Percentiles rank a stretch among this genome's conserved stretches.
These are phyloP conservation scores for Globisporangium apiculatum DNA, from an alignment of 352 stramenopile species.

Conservation along the genomic window DNA sequence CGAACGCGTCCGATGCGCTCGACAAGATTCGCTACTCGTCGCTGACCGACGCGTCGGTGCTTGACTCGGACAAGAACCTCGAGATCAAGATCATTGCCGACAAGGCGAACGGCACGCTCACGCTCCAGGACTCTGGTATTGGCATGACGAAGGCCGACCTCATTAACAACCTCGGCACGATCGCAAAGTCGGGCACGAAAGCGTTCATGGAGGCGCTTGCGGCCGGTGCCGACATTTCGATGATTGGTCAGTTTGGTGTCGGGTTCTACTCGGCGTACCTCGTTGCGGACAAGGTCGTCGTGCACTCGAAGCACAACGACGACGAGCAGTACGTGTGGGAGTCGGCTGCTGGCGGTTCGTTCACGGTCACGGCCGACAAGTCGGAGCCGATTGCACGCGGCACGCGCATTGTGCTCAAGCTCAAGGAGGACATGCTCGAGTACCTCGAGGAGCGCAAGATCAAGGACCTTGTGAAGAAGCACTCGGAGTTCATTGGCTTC, in stretches of 20 bases:
- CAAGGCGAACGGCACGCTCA: constrained; percentile 99
- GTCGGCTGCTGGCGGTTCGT: constrained; percentile 96
- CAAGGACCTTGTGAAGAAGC: constrained; percentile 99
- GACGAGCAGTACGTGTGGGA: constrained; percentile 97
- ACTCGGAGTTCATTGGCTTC: constrained; percentile 99
- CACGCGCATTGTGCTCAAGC: constrained; percentile 95
- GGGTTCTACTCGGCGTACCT: constrained; percentile 99
- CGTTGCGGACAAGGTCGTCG: constrained; percentile 97
- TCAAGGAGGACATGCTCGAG: constrained; percentile 99
- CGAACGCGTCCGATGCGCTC: constrained; percentile 94
- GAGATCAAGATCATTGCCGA: constrained; percentile 99
- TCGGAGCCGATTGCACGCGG: constrained; percentile 85
- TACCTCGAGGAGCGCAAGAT: constrained; percentile 98
- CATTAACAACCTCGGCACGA: constrained; percentile 99
- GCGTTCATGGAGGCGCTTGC: constrained; percentile 99
- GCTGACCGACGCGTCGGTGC: constrained; percentile 93
- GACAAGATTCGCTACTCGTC: constrained; percentile 98
- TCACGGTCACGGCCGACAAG: constrained; percentile 92
- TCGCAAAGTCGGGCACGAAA: constrained; percentile 99
- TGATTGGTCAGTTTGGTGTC: constrained; percentile 99
- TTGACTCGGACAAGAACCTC: constrained; percentile 96
- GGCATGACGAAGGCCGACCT: constrained; percentile 99
- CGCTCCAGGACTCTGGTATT: constrained; percentile 98
- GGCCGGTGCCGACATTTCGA: constrained; percentile 97
- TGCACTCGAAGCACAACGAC: constrained; percentile 99